Evolutionary conservation across 2,329 filamentous ascomycete genomes (phyloP).

Genomic region (Aspergillus sp.): DNA sequence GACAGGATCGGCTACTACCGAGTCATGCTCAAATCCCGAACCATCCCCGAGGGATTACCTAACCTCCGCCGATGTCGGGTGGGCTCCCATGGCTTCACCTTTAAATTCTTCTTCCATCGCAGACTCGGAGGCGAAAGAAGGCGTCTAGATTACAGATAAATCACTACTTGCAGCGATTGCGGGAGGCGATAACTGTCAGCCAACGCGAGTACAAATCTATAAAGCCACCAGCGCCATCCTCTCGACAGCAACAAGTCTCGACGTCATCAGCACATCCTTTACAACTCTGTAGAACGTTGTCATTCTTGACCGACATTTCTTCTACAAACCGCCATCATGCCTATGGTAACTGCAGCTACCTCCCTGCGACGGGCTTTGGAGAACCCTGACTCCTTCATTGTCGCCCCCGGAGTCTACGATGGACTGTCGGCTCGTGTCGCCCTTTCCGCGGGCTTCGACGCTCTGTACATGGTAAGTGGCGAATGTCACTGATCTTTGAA

Average conservation of each 20-base stretch:
- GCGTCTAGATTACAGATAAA: not conserved
- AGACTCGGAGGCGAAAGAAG: not conserved
- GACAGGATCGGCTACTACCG: not conserved
- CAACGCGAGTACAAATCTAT: not conserved
- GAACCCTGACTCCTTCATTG: slow-evolving; percentile 42
- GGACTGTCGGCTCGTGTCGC: slow-evolving; percentile 54
- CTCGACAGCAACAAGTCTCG: not conserved
- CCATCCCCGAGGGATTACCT: slow-evolving; percentile 10
- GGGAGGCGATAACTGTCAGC: not conserved
- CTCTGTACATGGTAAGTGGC: slow-evolving; percentile 53
- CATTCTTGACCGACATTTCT: not conserved
- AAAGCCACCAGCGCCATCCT: not conserved
- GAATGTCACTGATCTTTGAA: not conserved
- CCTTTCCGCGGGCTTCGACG: slow-evolving; percentile 51
- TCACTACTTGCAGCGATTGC: not conserved
- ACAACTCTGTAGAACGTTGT: not conserved
- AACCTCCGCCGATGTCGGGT: slow-evolving; percentile 10
- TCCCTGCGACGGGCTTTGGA: slow-evolving; percentile 37
- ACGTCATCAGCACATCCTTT: not conserved
- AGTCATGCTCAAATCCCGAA: slow-evolving; percentile 8
- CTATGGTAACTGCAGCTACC: slow-evolving; percentile 30
- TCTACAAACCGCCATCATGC: slow-evolving; percentile 23
- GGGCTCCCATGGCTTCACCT: not conserved
- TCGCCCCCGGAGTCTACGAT: slow-evolving; percentile 55
- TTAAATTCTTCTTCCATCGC: not conserved